phyloP scores from a whole-genome alignment of 495 filamentous ascomycete species.

The Amniculicola lignicola region DNA sequence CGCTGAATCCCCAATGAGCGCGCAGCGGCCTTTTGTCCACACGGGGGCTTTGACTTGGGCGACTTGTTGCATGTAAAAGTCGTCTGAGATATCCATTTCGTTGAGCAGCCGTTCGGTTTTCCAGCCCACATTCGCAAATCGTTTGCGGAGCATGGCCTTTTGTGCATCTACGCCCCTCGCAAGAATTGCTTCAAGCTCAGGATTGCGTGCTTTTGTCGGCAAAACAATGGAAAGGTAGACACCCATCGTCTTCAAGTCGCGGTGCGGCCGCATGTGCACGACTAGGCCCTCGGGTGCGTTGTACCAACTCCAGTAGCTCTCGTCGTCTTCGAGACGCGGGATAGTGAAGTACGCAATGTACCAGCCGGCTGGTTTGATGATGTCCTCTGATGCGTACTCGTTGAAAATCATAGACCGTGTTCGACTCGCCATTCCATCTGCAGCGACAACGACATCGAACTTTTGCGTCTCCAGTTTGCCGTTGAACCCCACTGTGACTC shows the following conservation, averaged over 20 bases:
- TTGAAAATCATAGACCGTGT: constrained; percentile 29
- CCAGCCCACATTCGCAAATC: not conserved
- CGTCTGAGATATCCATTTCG: constrained; percentile 29
- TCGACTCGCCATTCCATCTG: constrained; percentile 31
- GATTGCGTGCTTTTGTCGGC: not conserved
- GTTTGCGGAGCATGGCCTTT: not conserved
- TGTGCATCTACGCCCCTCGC: not conserved
- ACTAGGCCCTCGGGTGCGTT: not conserved
- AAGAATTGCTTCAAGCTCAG: not conserved
- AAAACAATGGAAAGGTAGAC: not conserved
- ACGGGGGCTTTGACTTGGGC: constrained; percentile 17
- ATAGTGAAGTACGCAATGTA: constrained; percentile 37
- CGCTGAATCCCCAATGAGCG: constrained; percentile 29
- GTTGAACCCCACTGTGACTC: constrained; percentile 31
- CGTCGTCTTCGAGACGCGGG: constrained; percentile 10
- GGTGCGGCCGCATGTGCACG: not conserved
- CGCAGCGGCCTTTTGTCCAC: constrained; percentile 15
- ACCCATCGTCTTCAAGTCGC: not conserved
- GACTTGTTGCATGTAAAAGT: constrained; percentile 29
- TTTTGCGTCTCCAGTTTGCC: constrained; percentile 6
- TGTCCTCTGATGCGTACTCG: constrained; percentile 14
- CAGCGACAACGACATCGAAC: constrained; percentile 36
- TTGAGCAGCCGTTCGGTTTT: constrained; percentile 21
- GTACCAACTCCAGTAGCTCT: constrained; percentile 24
- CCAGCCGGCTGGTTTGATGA: constrained; percentile 15